Evolutionary conservation across 805 yeast genomes (phyloP), one percentile per base, ranked within the genome.

Genomic region (Scheffersomyces coipomensis): DNA sequence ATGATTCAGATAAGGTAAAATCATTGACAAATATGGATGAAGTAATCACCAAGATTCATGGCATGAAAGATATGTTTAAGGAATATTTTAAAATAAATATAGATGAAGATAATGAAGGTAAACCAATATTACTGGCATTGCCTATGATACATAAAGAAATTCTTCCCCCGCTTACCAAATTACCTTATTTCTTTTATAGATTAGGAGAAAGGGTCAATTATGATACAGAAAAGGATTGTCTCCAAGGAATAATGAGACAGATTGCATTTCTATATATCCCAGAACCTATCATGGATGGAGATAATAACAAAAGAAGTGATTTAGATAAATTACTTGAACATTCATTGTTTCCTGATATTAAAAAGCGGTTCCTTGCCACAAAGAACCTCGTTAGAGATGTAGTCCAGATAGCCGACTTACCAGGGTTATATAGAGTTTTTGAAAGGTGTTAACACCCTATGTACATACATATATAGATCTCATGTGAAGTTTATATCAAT

Each of bases 351-450:
- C 95, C 95, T 0, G 60, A 76, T 17, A 55, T 88, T 5, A 81
- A 83, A 46, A 68, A 69, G 43, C 63, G 80, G 33, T 76, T 88
- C 19, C 55, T 88, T 11, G 95, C 90, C 0, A 77, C 95, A 0
- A 66, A 66, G 11, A 54, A 52, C 2, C 49, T 88, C 26, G 47
- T 60, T 4, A 54, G 68, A 11, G 82, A 79, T 40, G 79, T 89
- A 3, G 75, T 87, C 4, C 96, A 91, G 58, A 79, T 93, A 27
- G 97, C 99, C 0, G 89, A 83, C 55, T 61, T 93, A 22, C 98
- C 98, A 2, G 96, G 96, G 0, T 66, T 93, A 40, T 93, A 93
- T 61, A 78, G 74, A 52, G 95, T 95, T 4, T 93, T 93, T 68
- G 99, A 93, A 65, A 73, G 99, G 56, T 93, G 99, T 53, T 86